phyloP scores from a whole-genome alignment of 495 filamentous ascomycete genomes.

The Penicillium malachiteum region DNA sequence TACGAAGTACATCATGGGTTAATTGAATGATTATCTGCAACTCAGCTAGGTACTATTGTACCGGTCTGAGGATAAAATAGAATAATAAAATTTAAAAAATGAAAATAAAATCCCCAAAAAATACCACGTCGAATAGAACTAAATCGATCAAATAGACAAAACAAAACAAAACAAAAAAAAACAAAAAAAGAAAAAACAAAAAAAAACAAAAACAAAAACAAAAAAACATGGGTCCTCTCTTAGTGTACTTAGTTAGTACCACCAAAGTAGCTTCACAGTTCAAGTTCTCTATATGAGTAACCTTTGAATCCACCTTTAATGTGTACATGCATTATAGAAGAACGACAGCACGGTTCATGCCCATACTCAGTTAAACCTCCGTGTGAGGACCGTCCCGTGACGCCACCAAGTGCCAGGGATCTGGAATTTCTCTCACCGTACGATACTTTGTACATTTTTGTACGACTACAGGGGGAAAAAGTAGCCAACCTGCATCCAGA shows the following conservation, averaged over 20 bases:
- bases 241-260: too few relatives aligned
- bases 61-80: background rate
- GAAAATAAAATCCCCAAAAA: background rate
- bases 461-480: background rate
- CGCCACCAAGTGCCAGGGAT: conserved; percentile 22
- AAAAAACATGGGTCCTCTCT: background rate
- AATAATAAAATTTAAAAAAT: background rate
- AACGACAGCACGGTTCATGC: conserved; percentile 26
- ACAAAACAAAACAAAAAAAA: background rate
- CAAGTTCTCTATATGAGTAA: too few relatives aligned
- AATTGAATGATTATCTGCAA: too few relatives aligned
- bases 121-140: background rate
- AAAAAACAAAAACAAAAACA: conserved; percentile 5
- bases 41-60: background rate
- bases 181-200: conserved; percentile 1
- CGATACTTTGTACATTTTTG: background rate
- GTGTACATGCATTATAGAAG: background rate
- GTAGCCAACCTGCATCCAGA: background rate
- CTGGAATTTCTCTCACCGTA: background rate
- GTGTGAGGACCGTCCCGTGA: conserved; percentile 17
- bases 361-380: conserved; percentile 27
- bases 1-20: too few relatives aligned
- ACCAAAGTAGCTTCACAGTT: too few relatives aligned
- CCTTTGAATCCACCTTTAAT: too few relatives aligned
- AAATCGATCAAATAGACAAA: background rate